Evolutionary conservation across 2,329 filamentous ascomycete species (phyloP).

Genomic region (Teratosphaeria pseudoeucalypti): DNA sequence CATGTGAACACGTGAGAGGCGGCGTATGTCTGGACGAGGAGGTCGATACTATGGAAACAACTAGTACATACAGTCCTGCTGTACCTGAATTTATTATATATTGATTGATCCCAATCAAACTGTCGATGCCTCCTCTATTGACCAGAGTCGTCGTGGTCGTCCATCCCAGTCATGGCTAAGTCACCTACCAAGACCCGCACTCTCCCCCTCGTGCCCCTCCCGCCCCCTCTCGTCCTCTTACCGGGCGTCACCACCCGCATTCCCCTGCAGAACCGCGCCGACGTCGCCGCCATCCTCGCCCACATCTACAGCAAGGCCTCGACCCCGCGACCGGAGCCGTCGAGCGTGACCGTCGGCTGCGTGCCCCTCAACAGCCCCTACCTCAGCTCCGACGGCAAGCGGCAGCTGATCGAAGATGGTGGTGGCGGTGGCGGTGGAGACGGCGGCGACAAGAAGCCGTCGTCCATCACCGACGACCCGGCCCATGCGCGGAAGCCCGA

Average conservation of each 20-base stretch:
- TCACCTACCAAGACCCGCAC: constrained; percentile 2
- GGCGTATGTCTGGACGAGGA: not conserved
- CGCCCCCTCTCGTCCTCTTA: constrained; percentile 69
- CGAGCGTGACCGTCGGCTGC: constrained; percentile 70
- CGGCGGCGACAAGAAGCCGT: constrained; percentile 34
- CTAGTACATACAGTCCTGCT: not conserved
- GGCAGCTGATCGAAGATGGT: constrained; percentile 55
- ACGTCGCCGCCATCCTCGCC: constrained; percentile 79
- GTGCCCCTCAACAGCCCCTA: constrained; percentile 72
- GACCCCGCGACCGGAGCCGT: constrained; percentile 51
- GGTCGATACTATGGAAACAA: not conserved
- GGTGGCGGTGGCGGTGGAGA: too few species aligned
- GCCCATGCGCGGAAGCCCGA: constrained; percentile 43
- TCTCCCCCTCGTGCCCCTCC: constrained; percentile 72
- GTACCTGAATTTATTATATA: not conserved
- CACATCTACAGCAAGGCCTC: constrained; percentile 70
- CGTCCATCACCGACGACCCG: constrained; percentile 47
- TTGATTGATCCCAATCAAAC: not conserved
- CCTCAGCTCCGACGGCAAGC: constrained; percentile 62
- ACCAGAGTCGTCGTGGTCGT: too few species aligned
- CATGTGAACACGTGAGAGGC: not conserved
- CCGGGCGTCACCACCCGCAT: constrained; percentile 80
- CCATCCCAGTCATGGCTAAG: constrained; percentile 1
- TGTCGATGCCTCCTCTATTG: not conserved
- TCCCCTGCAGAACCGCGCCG: constrained; percentile 70